Percentiles rank a stretch among this genome's conserved stretches.
Conservation (phyloP, 257 asterid species). For the Salvia miltiorrhiza region DNA sequence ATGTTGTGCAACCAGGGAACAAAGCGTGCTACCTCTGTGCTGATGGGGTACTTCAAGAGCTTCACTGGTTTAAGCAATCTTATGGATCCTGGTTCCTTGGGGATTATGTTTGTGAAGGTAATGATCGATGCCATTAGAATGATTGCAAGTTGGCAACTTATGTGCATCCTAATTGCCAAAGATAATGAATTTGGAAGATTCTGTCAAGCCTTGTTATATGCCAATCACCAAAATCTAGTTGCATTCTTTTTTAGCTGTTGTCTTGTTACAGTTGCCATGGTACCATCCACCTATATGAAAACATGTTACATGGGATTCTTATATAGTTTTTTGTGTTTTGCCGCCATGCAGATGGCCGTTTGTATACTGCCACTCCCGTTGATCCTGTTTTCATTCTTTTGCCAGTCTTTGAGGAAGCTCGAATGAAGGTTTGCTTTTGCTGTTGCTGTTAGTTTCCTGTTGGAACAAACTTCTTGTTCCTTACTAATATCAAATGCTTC, state of each 20-base stretch:
- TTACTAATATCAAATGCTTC: constrained; percentile 8
- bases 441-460: constrained; percentile 8
- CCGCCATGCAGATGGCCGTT: constrained; percentile 60
- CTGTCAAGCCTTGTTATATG: background rate
- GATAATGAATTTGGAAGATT: constrained; percentile 3
- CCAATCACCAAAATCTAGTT: background rate
- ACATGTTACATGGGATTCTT: constrained; percentile 16
- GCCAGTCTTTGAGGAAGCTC: constrained; percentile 93
- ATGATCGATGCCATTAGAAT: constrained; percentile 9
- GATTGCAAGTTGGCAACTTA: background rate
- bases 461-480: background rate
- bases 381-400: constrained; percentile 89
- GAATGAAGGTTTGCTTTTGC: constrained; percentile 63
- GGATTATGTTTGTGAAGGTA: constrained; percentile 92
- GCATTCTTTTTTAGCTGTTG: background rate
- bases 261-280: background rate
- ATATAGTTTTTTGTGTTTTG: constrained; percentile 9
- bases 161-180: background rate
- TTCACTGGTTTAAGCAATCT: constrained; percentile 88
- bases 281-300: background rate
- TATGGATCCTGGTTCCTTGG: constrained; percentile 98
- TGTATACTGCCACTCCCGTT: constrained; percentile 81
- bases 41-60: constrained; percentile 65
- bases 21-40: constrained; percentile 47
- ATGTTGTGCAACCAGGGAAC: constrained; percentile 46